These are phyloP conservation scores for Yamadazyma oceani DNA, from an alignment of 1,139 yeast species.

Conservation along the genomic window DNA sequence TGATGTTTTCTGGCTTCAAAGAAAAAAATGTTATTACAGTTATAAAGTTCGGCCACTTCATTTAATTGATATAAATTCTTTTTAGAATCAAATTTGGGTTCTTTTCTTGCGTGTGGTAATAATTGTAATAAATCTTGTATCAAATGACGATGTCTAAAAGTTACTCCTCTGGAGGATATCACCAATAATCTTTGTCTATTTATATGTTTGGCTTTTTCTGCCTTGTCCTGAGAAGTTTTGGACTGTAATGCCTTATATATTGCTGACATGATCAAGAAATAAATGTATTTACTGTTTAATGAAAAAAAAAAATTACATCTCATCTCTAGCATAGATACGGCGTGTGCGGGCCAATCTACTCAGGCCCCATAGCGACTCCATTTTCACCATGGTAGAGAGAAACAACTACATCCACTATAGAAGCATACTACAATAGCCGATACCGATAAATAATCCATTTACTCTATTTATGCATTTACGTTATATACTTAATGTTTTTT, in stretches of 20 bases:
- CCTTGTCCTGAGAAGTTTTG: slow-evolving; percentile 40
- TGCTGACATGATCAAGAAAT: slow-evolving; percentile 49
- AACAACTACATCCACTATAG: no score
- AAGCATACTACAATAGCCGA: not conserved
- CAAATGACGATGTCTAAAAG: slow-evolving; percentile 92
- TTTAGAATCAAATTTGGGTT: slow-evolving; percentile 93
- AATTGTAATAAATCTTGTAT: slow-evolving; percentile 76
- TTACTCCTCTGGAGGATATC: slow-evolving; percentile 92
- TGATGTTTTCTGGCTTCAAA: slow-evolving; percentile 97
- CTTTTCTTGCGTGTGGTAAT: slow-evolving; percentile 94
- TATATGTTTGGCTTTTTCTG: slow-evolving; percentile 56
- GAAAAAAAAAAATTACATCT: slow-evolving; percentile 13
- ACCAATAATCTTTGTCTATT: slow-evolving; percentile 82
- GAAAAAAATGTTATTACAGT: slow-evolving; percentile 92
- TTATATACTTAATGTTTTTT: slow-evolving; percentile 32
- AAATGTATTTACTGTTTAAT: not conserved
- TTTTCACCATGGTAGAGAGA: no score
- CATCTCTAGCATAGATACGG: slow-evolving; percentile 15
- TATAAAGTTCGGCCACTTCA: slow-evolving; percentile 94
- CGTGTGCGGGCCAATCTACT: no score
- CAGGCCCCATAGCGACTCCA: no score
- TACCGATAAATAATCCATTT: slow-evolving; percentile 3
- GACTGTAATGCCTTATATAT: slow-evolving; percentile 69
- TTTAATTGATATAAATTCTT: slow-evolving; percentile 85
- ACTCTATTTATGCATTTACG: slow-evolving; percentile 3